Evolutionary conservation across 2,329 filamentous ascomycete species (phyloP).

Genomic region (Xylaria sp.): DNA sequence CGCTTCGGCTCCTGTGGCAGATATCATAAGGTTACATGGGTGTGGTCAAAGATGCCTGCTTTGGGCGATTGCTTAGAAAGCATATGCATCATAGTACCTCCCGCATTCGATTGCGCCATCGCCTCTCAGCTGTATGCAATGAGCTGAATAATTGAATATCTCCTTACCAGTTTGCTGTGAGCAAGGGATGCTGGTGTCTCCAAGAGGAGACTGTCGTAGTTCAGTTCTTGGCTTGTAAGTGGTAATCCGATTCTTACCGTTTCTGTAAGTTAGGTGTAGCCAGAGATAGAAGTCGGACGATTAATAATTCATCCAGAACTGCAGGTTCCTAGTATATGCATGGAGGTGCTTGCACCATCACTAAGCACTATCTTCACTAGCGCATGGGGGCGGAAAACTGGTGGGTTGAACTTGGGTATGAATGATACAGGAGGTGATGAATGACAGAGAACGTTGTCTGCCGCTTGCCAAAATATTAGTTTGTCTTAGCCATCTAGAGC

Average conservation of each 20-base stretch:
- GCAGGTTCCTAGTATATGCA: background rate
- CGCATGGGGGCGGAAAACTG: no score
- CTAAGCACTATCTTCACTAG: background rate
- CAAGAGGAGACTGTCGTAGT: no score
- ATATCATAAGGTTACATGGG: background rate
- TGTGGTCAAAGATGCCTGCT: background rate
- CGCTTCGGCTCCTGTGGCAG: background rate
- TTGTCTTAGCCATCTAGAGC: no score
- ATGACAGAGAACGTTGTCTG: background rate
- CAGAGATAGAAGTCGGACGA: background rate
- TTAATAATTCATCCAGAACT: background rate
- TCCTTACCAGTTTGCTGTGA: conserved; percentile 11
- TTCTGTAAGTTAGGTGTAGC: background rate
- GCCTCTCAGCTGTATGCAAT: background rate
- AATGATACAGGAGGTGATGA: no score
- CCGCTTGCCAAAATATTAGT: no score
- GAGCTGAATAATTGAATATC: background rate
- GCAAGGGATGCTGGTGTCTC: background rate
- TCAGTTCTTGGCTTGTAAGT: background rate
- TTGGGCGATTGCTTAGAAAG: conserved; percentile 8
- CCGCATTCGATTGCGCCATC: background rate
- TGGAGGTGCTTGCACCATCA: background rate
- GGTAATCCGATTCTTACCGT: background rate
- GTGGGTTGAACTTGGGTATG: no score
- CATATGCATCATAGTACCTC: background rate